These are phyloP conservation scores for Penstemon davidsonii DNA, from an alignment of 257 asterid genomes.

Conservation along the genomic window DNA sequence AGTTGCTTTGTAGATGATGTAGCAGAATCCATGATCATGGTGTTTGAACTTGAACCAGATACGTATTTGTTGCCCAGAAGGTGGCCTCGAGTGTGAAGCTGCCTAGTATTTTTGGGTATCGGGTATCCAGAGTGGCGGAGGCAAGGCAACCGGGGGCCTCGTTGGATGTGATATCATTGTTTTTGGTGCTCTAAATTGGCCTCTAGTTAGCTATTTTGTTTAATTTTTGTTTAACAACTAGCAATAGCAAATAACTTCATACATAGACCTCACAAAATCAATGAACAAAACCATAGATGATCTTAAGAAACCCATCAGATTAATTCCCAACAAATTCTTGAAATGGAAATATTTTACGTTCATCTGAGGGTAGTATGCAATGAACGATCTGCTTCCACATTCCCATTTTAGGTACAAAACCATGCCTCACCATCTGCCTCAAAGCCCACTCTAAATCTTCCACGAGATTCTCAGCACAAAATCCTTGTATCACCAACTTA, in stretches of 20 bases:
- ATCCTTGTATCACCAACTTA: slow-evolving; percentile 56
- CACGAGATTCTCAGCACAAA: slow-evolving; percentile 47
- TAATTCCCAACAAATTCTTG: slow-evolving; percentile 28
- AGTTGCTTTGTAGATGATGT: too few relatives aligned
- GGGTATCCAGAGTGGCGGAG: too few relatives aligned
- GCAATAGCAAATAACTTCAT: background rate
- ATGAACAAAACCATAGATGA: background rate
- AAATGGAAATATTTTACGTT: slow-evolving; percentile 9
- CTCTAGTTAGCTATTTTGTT: background rate
- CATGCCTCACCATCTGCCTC: slow-evolving; percentile 59
- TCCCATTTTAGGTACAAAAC: slow-evolving; percentile 83
- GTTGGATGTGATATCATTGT: background rate
- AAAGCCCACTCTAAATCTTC: slow-evolving; percentile 75
- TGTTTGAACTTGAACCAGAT: too few relatives aligned
- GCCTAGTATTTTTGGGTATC: too few relatives aligned
- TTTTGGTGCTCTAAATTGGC: background rate
- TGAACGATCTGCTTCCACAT: slow-evolving; percentile 64
- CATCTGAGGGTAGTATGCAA: slow-evolving; percentile 37
- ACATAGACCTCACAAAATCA: background rate
- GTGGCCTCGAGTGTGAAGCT: too few relatives aligned
- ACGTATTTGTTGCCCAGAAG: too few relatives aligned
- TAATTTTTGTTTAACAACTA: background rate
- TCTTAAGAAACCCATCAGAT: background rate
- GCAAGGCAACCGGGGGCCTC: too few relatives aligned
- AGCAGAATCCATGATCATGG: too few relatives aligned